These are phyloP conservation scores for Colletotrichum simmondsii DNA, from an alignment of 2,329 filamentous ascomycete genomes.

Conservation along the genomic window DNA sequence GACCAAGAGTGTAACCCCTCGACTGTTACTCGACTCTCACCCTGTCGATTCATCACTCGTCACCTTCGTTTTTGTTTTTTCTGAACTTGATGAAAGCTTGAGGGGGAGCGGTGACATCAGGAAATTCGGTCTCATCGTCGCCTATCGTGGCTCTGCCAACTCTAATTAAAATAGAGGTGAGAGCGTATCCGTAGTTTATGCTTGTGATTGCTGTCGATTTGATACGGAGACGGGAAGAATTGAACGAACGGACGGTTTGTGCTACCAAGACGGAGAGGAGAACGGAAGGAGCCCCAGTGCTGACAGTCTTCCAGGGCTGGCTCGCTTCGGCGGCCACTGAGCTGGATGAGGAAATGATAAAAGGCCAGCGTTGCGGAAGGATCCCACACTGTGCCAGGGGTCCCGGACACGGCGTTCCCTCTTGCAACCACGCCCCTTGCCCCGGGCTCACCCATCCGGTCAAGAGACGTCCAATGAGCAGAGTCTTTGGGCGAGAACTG, in stretches of 20 bases:
- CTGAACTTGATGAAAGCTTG: background rate
- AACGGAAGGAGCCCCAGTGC: background rate
- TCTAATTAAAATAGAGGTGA: background rate
- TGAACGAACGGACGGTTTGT: background rate
- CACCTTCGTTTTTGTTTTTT: background rate
- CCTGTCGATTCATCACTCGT: background rate
- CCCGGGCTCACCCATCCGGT: background rate
- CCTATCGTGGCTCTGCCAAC: slow-evolving; percentile 10
- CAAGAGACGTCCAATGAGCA: slow-evolving; percentile 1
- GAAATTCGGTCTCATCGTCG: slow-evolving; percentile 3
- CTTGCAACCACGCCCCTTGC: background rate
- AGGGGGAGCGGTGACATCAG: slow-evolving; percentile 7
- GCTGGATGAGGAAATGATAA: slow-evolving; percentile 26
- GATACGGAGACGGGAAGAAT: background rate
- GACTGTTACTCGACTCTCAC: background rate
- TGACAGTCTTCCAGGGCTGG: background rate
- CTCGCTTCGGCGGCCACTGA: slow-evolving; percentile 11
- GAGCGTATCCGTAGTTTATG: background rate
- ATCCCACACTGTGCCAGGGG: slow-evolving; percentile 25
- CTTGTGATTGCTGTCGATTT: background rate
- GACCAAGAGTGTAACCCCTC: background rate
- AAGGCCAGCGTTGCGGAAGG: background rate
- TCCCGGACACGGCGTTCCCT: slow-evolving; percentile 9
- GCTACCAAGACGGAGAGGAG: background rate
- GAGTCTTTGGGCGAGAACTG: background rate